A percentile compares a stretch with the other conserved stretches of the same genome.
phyloP scores from a whole-genome alignment of 495 filamentous ascomycete genomes.

The Penicillium roqueforti region DNA sequence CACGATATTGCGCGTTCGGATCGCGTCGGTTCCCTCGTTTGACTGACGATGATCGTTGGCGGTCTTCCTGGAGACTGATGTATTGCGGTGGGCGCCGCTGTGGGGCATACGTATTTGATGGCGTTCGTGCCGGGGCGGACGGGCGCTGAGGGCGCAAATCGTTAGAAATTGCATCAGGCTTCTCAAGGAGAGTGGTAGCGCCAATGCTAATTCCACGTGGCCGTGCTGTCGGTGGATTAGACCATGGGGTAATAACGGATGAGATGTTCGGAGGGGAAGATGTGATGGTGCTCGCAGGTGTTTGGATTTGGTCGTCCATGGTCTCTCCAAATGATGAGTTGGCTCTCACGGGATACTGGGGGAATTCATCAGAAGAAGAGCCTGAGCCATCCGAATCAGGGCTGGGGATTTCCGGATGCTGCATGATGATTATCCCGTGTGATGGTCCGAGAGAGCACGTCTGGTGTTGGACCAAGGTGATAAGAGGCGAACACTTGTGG shows the following conservation, averaged over 20 bases:
- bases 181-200: constrained; percentile 30
- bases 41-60: constrained; percentile 51
- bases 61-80: constrained; percentile 46
- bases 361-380: constrained; percentile 60
- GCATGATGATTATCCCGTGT: constrained; percentile 39
- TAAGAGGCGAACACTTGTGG: constrained; percentile 25
- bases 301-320: constrained; percentile 36
- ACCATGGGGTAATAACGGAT: constrained; percentile 40
- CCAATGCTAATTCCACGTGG: constrained; percentile 43
- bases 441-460: constrained; percentile 16
- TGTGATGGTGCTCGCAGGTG: constrained; percentile 40
- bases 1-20: constrained; percentile 76
- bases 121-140: constrained; percentile 57
- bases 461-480: constrained; percentile 17
- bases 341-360: constrained; percentile 42
- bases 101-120: constrained; percentile 72
- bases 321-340: constrained; percentile 38
- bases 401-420: constrained; percentile 51
- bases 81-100: constrained; percentile 66
- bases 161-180: constrained; percentile 26
- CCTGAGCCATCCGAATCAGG: constrained; percentile 63
- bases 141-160: constrained; percentile 52
- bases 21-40: constrained; percentile 53
- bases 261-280: constrained; percentile 41
- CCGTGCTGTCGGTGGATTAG: constrained; percentile 32